phyloP scores from a whole-genome alignment of 306 rosid genomes.

The Trifolium repens region DNA sequence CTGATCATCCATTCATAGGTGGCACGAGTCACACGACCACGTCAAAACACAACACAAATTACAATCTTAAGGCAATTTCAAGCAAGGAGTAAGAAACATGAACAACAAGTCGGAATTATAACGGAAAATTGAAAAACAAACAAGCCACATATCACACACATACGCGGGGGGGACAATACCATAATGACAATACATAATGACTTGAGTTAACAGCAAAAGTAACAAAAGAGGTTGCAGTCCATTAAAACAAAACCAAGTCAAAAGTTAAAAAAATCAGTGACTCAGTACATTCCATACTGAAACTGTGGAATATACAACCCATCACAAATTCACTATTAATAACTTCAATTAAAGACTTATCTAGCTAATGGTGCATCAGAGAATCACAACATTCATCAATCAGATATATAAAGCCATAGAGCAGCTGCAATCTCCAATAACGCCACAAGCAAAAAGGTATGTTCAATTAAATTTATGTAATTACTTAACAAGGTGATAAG shows the following conservation, averaged over 20 bases:
- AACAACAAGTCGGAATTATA: background rate
- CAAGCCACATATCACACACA: background rate
- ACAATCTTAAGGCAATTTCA: slow-evolving; percentile 3
- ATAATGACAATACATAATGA: background rate
- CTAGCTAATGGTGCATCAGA: background rate
- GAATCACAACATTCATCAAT: slow-evolving; percentile 7
- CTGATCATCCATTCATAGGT: slow-evolving; percentile 28
- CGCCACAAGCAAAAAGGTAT: slow-evolving; percentile 25
- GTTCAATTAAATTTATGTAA: background rate
- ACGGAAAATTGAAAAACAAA: background rate
- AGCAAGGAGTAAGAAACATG: background rate
- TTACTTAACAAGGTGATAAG: background rate
- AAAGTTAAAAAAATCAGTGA: background rate
- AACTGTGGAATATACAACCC: background rate
- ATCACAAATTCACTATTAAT: slow-evolving; percentile 9
- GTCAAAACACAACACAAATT: slow-evolving; percentile 15
- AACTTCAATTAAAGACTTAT: slow-evolving; percentile 1
- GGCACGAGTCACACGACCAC: background rate
- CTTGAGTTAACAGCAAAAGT: slow-evolving; percentile 3
- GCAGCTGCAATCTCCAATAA: slow-evolving; percentile 28
- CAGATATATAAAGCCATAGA: background rate
- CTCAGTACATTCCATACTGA: background rate
- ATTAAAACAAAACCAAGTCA: background rate
- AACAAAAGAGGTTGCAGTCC: background rate
- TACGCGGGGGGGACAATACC: background rate